phyloP scores from a whole-genome alignment of 2,329 filamentous ascomycete species.

The Penicillium paneum region DNA sequence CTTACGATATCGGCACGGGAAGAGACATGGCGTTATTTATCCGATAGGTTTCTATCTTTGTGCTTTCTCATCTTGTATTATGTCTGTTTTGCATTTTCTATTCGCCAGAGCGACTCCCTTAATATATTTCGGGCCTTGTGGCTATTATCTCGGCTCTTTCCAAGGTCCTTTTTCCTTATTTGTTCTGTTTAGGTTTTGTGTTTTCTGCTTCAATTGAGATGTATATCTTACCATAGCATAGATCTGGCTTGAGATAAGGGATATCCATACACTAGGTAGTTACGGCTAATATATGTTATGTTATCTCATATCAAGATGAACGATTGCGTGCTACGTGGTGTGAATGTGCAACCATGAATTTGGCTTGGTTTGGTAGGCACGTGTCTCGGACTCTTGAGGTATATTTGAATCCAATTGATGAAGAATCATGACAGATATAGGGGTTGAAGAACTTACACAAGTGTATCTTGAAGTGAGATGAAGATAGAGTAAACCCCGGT shows the following conservation, averaged over 20 bases:
- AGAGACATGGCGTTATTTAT: conserved; percentile 10
- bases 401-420: neutral
- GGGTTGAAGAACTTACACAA: neutral
- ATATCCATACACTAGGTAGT: neutral
- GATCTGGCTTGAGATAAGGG: neutral
- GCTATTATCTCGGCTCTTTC: conserved; percentile 5
- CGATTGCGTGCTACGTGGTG: neutral
- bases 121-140: conserved; percentile 12
- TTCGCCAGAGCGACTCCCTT: conserved; percentile 3
- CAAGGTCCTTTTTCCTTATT: neutral
- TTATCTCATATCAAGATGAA: neutral
- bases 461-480: neutral
- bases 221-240: neutral
- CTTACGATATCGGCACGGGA: conserved; percentile 21
- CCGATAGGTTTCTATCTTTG: conserved; percentile 5
- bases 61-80: neutral
- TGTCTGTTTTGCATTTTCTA: conserved; percentile 7
- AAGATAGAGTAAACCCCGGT: neutral
- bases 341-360: neutral
- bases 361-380: neutral
- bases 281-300: neutral
- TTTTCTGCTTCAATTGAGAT: neutral
- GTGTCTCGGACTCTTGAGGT: neutral
- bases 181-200: neutral
- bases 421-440: no score